phyloP scores from a whole-genome alignment of 768 basidiomycete genomes.

The Pholiota conissans region DNA sequence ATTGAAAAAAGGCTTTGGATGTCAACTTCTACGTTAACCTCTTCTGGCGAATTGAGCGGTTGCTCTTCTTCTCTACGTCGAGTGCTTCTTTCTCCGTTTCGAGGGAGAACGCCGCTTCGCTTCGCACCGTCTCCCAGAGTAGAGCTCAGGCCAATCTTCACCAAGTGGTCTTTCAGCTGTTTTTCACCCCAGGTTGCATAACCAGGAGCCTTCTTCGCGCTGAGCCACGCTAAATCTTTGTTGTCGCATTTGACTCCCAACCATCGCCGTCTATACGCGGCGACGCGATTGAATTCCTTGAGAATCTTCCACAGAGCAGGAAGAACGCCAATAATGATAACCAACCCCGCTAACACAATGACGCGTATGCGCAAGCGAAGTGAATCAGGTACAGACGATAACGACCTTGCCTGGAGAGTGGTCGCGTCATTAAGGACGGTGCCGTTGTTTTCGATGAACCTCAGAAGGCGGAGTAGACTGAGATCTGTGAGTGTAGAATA shows the following conservation, averaged over 20 bases:
- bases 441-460: slow-evolving; percentile 48
- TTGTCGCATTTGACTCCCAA: slow-evolving; percentile 61
- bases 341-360: slow-evolving; percentile 65
- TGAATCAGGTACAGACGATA: slow-evolving; percentile 32
- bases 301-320: slow-evolving; percentile 68
- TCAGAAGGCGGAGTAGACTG: slow-evolving; percentile 72
- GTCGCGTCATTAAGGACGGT: slow-evolving; percentile 32
- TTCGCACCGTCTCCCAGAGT: slow-evolving; percentile 39
- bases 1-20: slow-evolving; percentile 75
- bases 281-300: slow-evolving; percentile 58
- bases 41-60: slow-evolving; percentile 41
- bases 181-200: slow-evolving; percentile 76
- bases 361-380: slow-evolving; percentile 57
- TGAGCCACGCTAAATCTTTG: slow-evolving; percentile 77
- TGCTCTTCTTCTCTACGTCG: slow-evolving; percentile 41
- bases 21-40: slow-evolving; percentile 56
- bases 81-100: slow-evolving; percentile 28
- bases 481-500: slow-evolving; percentile 75
- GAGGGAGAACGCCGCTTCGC: slow-evolving; percentile 25
- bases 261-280: slow-evolving; percentile 60
- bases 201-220: slow-evolving; percentile 60
- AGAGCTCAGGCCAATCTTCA: slow-evolving; percentile 66
- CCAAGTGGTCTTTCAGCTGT: slow-evolving; percentile 65
- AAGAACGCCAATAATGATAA: slow-evolving; percentile 58
- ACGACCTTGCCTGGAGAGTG: slow-evolving; percentile 32